Percentiles rank a stretch among this genome's conserved stretches.
These are phyloP conservation scores for Phaffia tasmanica DNA, from an alignment of 768 basidiomycete genomes.

Conservation along the genomic window DNA sequence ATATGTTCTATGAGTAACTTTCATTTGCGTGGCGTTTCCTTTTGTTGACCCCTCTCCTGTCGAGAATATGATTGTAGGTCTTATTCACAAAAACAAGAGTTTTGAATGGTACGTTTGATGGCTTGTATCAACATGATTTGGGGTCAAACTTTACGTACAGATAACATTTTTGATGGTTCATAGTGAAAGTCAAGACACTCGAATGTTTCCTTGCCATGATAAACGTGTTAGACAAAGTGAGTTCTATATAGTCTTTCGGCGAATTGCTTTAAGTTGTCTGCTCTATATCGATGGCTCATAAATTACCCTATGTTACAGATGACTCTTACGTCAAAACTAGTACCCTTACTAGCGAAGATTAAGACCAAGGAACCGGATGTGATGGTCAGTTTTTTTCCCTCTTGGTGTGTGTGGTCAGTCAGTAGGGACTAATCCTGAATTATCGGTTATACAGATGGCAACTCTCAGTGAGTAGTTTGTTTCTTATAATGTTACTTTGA, in stretches of 20 bases:
- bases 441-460: too few species aligned
- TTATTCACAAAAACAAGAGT: slow-evolving; percentile 88
- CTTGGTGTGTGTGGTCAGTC: slow-evolving; percentile 27
- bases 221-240: slow-evolving; percentile 36
- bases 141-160: too few species aligned
- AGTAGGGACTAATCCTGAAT: background rate
- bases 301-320: slow-evolving; percentile 26
- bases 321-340: slow-evolving; percentile 86
- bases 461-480: too few species aligned
- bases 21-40: background rate
- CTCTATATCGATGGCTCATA: background rate
- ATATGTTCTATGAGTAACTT: background rate
- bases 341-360: slow-evolving; percentile 86
- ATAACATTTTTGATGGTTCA: background rate
- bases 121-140: slow-evolving; percentile 50
- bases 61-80: slow-evolving; percentile 44
- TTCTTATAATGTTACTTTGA: too few species aligned
- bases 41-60: too few species aligned
- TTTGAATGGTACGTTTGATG: slow-evolving; percentile 68
- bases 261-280: too few species aligned
- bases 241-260: background rate
- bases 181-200: slow-evolving; percentile 32
- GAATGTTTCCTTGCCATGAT: slow-evolving; percentile 37
- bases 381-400: slow-evolving; percentile 25
- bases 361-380: slow-evolving; percentile 54